phyloP scores from a whole-genome alignment of 495 filamentous ascomycete genomes.

The Annulohypoxylon maeteangense region DNA sequence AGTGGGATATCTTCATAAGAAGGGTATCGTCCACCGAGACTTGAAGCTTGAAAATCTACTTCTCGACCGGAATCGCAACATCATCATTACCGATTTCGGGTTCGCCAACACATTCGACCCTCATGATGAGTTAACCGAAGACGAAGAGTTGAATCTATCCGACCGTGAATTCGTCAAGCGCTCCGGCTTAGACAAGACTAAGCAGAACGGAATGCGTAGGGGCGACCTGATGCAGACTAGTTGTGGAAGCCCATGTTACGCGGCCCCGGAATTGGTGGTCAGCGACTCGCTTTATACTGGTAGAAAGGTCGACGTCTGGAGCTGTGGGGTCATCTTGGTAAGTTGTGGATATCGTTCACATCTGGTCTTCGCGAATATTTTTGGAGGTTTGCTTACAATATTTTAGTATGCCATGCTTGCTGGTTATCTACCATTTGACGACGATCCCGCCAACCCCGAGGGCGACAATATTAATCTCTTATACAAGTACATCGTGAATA shows the following conservation, averaged over 20 bases:
- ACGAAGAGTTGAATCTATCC: conserved; percentile 86
- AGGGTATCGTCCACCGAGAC: conserved; percentile 98
- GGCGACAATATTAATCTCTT: conserved; percentile 99
- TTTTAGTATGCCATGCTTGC: conserved; percentile 97
- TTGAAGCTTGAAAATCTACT: conserved; percentile 97
- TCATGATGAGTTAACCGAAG: conserved; percentile 84
- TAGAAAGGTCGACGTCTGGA: conserved; percentile 98
- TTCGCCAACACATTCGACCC: conserved; percentile 98
- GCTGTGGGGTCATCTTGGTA: conserved; percentile 98
- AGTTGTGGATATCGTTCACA: conserved; percentile 48
- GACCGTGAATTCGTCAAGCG: conserved; percentile 87
- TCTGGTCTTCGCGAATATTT: conserved; percentile 22
- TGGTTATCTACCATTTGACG: conserved; percentile 98
- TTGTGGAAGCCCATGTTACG: conserved; percentile 92
- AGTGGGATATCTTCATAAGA: conserved; percentile 98
- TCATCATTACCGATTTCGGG: conserved; percentile 99
- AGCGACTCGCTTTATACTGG: conserved; percentile 98
- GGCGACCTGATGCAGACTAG: conserved; percentile 85
- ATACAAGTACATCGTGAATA: conserved; percentile 99
- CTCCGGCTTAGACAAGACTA: conserved; percentile 73
- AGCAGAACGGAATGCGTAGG: conserved; percentile 66
- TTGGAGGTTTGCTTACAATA: conserved; percentile 20
- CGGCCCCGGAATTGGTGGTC: conserved; percentile 95
- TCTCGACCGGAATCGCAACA: conserved; percentile 95
- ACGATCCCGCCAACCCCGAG: conserved; percentile 98